A percentile compares a stretch with the other conserved stretches of the same genome.
Evolutionary conservation across 2,329 filamentous ascomycete genomes (phyloP).

Genomic region (Hypocrella siamensis): DNA sequence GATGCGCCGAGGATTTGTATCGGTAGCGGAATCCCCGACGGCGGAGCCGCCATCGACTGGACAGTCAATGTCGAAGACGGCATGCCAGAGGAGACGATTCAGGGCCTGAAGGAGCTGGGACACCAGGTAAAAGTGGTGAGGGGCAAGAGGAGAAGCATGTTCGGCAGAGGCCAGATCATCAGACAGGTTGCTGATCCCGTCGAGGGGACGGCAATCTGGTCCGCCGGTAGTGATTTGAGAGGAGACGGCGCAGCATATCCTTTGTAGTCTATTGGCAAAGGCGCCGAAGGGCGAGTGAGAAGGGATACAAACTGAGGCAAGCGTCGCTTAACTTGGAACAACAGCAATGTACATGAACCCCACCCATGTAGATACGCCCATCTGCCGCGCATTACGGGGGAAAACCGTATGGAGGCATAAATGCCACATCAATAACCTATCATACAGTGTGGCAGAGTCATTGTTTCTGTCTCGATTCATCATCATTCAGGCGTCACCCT

Average conservation of each 20-base stretch:
- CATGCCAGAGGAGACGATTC: conserved; percentile 50
- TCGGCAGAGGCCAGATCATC: conserved; percentile 81
- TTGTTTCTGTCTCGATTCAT: too few relatives aligned
- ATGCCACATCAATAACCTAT: too few relatives aligned
- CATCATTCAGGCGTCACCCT: conserved; percentile 24
- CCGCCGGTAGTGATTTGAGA: conserved; percentile 73
- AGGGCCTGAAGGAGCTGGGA: conserved; percentile 52
- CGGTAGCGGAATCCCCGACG: conserved; percentile 52
- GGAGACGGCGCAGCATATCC: conserved; percentile 63
- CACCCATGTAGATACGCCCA: too few relatives aligned
- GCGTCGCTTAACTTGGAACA: too few relatives aligned
- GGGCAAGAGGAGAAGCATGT: conserved; percentile 51
- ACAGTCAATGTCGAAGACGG: conserved; percentile 73
- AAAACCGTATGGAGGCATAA: too few relatives aligned
- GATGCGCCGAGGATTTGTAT: conserved; percentile 89
- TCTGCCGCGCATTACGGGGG: too few relatives aligned
- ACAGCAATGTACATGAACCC: too few relatives aligned
- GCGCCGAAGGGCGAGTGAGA: background rate
- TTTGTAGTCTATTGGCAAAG: conserved; percentile 8
- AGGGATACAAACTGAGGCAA: background rate
- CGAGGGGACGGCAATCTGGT: conserved; percentile 62
- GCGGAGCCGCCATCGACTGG: conserved; percentile 39
- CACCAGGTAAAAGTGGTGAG: conserved; percentile 56
- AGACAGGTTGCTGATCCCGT: conserved; percentile 53
- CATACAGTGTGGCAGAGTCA: too few relatives aligned